Base-by-base conservation (phyloP, 768 basidiomycete genomes). In the Auriscalpium microsporum region DNA sequence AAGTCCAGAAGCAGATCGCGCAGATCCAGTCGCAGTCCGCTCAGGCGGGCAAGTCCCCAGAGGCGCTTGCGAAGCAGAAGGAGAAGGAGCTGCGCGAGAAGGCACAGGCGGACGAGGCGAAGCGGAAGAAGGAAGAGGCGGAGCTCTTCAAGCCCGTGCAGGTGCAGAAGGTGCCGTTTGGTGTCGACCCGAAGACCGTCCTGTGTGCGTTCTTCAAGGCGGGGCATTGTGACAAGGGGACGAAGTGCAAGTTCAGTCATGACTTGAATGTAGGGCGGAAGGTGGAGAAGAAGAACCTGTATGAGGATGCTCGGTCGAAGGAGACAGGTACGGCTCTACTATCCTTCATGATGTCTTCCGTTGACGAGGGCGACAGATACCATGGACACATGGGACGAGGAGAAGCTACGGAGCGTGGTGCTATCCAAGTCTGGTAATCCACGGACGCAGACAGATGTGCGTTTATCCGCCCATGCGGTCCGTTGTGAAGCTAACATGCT, bases 301-400 rank as follows among this genome's bases (percentile, higher is more conserved):
- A 99, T 69, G 85, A 82, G 66, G 96, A 99, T 69, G 75, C 68
- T 52, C 77, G 95, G 58, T 90, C 89, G 68, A 89, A 93, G 58
- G 87, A 94, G 71, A 65, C 79, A 63, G 69, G 73, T 50, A 90
- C 58, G 28, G 80, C 72, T 37, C 33, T 35, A 10, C 21, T 38
- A 46, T 33, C 50, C 46, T 46, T 21, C 8, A 0, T 47, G 53
- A 4, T 42, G 52, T 16, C 13, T 28, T 50, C 7, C 23, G 21
- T 8, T 13, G 16, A 37, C 16, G 44, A 21, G 46, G 34, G 37
- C n/a, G 4, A 35, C 56, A 94, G 94, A 98, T 72, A 94, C 92
- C 10, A 98, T 98, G 96, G 94, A 96, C 63, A 83, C 75, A 58
- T 99, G 96, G 96, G 93, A 96, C 71, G 90, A 98, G 58, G 93